Conservation (phyloP, 352 stramenopile species). For the Pythium dissotocum region DNA sequence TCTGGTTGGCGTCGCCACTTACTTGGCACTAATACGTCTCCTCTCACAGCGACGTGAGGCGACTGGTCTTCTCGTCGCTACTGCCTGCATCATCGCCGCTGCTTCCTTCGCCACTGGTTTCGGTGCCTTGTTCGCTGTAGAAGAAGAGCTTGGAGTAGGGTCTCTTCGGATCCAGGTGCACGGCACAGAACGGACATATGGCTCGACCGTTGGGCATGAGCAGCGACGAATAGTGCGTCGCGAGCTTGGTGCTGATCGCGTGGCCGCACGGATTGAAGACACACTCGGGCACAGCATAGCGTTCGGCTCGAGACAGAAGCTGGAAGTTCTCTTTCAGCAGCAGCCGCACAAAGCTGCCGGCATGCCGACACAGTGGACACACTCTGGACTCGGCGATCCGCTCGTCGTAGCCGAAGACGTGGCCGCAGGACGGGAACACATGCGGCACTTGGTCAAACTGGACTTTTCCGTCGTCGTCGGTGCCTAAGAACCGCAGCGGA, state of each 20-base stretch:
- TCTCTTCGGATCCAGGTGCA: slow-evolving; percentile 59
- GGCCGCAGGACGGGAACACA: slow-evolving; percentile 76
- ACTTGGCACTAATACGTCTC: not conserved
- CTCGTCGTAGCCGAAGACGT: slow-evolving; percentile 77
- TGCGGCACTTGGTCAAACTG: slow-evolving; percentile 61
- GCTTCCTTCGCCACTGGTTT: slow-evolving; percentile 11
- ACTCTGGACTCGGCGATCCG: slow-evolving; percentile 60
- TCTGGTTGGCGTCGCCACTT: not conserved
- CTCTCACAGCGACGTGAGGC: not conserved
- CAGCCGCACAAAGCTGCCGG: slow-evolving; percentile 65
- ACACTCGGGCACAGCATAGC: slow-evolving; percentile 63
- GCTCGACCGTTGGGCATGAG: slow-evolving; percentile 74
- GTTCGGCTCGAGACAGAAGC: slow-evolving; percentile 59
- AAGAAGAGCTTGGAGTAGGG: slow-evolving; percentile 78
- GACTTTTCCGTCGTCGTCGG: slow-evolving; percentile 41
- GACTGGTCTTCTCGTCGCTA: not conserved
- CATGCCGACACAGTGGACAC: slow-evolving; percentile 68
- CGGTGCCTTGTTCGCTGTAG: slow-evolving; percentile 46
- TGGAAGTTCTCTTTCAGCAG: slow-evolving; percentile 78
- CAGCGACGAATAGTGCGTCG: slow-evolving; percentile 55
- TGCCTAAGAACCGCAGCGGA: slow-evolving; percentile 53
- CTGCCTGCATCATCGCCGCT: not conserved
- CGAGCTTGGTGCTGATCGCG: slow-evolving; percentile 66
- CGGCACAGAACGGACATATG: slow-evolving; percentile 82
- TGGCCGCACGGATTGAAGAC: slow-evolving; percentile 86